Evolutionary conservation across 2,329 filamentous ascomycete genomes (phyloP), one percentile per base, ranked within the genome.

Genomic region (Aspergillus sp.): DNA sequence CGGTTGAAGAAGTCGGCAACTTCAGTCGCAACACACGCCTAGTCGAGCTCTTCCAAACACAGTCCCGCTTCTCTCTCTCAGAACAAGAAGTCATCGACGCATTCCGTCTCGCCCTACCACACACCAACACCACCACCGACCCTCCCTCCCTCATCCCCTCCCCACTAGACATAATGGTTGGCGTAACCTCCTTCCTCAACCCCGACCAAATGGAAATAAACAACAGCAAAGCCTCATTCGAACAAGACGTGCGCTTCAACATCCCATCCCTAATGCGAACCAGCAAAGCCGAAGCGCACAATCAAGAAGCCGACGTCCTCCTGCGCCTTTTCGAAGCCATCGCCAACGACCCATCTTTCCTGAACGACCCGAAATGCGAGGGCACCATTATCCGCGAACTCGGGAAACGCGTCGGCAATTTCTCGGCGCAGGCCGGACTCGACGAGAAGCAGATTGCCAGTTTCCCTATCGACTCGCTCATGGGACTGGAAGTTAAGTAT

Each of bases 1-100:
- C 67, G 17, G 68, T 76, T 12, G 52, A 53, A 1, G 72, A 65
- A 17, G 63, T 70, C 15, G 72, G 72, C 21, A 63, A 65, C 30
- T 43, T 67, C 23, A 48, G 48, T 19, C 30, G 64, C 36, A 50
- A 59, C 12, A 21, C 57, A 2, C 57, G 48, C n/a, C 47, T 61
- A 7, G 25, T 60, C 12, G 53, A 57, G 19, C 19, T 38, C 2
- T 54, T 57, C 47, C 58, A 54, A 38, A 32, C 15, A 5, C 55
- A 30, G 25, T 57, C 32, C 19, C 53, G 9, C 9, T 50, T 50
- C 47, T 50, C 47, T 28, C 47, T 50, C 47, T 50, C n/a, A 4
- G 58, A 60, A 21, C 48, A 21, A 3, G 58, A 60, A n/a, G 58
- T 60, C 7, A 48, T 60, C 21, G 49, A 56, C 32, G 53, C 58